Evolutionary conservation across 2,329 filamentous ascomycete species (phyloP).

Genomic region (Xylaria sp.): DNA sequence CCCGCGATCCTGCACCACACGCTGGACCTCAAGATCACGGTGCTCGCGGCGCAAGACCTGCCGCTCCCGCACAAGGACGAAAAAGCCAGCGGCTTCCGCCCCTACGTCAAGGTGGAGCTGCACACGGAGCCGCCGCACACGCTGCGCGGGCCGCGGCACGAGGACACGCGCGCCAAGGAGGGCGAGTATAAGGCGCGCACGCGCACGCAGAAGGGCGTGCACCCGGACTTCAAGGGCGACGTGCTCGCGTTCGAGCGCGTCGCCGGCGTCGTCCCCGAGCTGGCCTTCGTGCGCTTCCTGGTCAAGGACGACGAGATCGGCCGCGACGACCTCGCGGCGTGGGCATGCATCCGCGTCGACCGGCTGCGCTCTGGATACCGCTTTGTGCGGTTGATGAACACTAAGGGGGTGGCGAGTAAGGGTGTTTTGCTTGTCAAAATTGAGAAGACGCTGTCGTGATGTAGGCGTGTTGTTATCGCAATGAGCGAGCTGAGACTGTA

Average conservation of each 20-base stretch:
- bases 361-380: constrained; percentile 76
- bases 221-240: constrained; percentile 68
- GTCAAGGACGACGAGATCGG: constrained; percentile 86
- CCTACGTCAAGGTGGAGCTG: constrained; percentile 83
- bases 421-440: constrained; percentile 78
- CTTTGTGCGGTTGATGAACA: constrained; percentile 77
- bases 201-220: constrained; percentile 60
- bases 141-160: constrained; percentile 31
- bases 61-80: constrained; percentile 65
- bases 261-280: constrained; percentile 65
- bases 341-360: constrained; percentile 88
- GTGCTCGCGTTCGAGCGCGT: constrained; percentile 61
- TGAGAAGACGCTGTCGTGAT: constrained; percentile 54
- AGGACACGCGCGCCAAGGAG: constrained; percentile 61
- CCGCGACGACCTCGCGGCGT: constrained; percentile 79
- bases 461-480: too few relatives aligned
- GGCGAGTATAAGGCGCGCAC: constrained; percentile 65
- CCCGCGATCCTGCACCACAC: constrained; percentile 56
- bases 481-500: too few relatives aligned
- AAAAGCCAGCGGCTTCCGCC: constrained; percentile 65
- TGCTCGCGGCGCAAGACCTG: constrained; percentile 78
- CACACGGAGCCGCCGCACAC: constrained; percentile 68
- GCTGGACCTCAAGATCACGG: constrained; percentile 72
- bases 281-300: constrained; percentile 81
- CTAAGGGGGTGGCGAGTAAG: constrained; percentile 66